phyloP scores from a whole-genome alignment of 495 filamentous ascomycete species.

The Parmelia sp. region DNA sequence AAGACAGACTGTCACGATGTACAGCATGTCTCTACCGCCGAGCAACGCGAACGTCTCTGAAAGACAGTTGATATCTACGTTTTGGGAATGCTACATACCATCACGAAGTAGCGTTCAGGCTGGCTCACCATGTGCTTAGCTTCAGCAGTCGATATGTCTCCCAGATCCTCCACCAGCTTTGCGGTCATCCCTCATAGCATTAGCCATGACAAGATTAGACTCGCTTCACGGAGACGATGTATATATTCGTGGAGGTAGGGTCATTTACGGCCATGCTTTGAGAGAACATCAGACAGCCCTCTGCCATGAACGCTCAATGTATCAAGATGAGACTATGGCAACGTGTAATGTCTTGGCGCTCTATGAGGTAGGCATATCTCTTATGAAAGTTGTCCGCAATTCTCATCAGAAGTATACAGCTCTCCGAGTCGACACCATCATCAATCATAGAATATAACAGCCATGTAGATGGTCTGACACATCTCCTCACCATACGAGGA shows the following conservation, averaged over 20 bases:
- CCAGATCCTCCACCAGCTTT: background rate
- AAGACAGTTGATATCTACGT: background rate
- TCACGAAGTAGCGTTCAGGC: background rate
- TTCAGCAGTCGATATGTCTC: background rate
- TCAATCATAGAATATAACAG: background rate
- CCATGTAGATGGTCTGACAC: background rate
- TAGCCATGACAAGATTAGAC: background rate
- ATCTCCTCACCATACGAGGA: background rate
- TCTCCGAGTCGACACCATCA: background rate
- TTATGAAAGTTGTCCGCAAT: background rate
- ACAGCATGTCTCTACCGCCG: background rate
- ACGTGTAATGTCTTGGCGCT: background rate
- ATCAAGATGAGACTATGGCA: background rate
- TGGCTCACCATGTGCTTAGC: background rate
- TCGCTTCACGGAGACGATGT: background rate
- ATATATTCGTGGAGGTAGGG: background rate
- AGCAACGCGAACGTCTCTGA: background rate
- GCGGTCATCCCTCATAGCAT: background rate
- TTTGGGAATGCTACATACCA: background rate
- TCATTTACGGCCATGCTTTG: background rate
- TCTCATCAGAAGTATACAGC: background rate
- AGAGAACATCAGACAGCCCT: background rate
- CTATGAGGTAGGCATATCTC: background rate
- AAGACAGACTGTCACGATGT: background rate
- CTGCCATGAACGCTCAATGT: background rate